Base-by-base conservation (phyloP, 805 yeast genomes). In the Saccharomyces kudriavzevii region DNA sequence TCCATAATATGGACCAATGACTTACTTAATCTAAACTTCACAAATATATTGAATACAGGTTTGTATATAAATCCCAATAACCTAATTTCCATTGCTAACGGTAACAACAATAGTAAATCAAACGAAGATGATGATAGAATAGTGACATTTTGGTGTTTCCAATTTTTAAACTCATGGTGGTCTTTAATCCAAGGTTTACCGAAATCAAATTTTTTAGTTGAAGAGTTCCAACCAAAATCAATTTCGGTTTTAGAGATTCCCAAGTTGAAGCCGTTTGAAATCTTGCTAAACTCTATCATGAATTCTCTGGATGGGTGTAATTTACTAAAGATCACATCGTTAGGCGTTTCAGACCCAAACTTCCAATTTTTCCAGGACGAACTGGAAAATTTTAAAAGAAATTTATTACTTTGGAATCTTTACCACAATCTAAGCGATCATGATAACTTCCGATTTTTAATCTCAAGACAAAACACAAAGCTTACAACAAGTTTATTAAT, bases 101-200 rank as follows among this genome's bases (percentile, higher is more conserved):
- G n/a, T 14, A 50, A 31, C 14, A 50, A 47, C 2, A 47, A 47
- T 40, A 35, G 30, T 24, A 50, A 50, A 50, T 50, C 53, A 43
- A 52, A 52, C 17, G 52, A 50, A n/a, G 40, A 47, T n/a, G 48
- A 48, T 4, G 54, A 55, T 48, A 51, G 61, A 45, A 50, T 60
- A 9, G 59, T 63, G 10, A 51, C 65, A 2, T 65, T 65, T 49
- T 64, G 68, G 62, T 62, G 63, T 40, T 66, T 60, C 40, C 67
- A 66, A 52, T 66, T 65, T 51, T 58, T 68, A 48, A 58, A 57
- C 20, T 60, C 66, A 8, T 67, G 70, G 70, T 65, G 68, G 66
- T 55, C 60, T 6, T 54, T 67, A 25, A 49, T 64, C 2, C 63
- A 62, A 47, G 67, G 67, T 14, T 49, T 60, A 40, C 69, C 69